A percentile compares a stretch with the other conserved stretches of the same genome.
Conservation (phyloP, 163 green algal genomes). For the Chloromonas sp. region DNA sequence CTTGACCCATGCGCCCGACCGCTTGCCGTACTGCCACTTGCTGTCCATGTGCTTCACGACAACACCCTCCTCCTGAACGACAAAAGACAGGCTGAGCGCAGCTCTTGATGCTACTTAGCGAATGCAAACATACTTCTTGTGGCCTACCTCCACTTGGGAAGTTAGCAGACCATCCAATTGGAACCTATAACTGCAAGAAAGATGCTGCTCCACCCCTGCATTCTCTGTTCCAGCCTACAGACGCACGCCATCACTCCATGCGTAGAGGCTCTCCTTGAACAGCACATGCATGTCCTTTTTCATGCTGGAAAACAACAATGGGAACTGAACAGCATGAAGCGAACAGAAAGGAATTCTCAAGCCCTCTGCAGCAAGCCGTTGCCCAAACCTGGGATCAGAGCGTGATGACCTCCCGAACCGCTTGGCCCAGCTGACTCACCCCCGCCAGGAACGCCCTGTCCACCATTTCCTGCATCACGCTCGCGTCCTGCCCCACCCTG, state of each 20-base stretch:
- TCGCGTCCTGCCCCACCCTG: no score
- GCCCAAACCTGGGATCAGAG: no score
- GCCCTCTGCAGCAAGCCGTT: no score
- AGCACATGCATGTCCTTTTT: neutral
- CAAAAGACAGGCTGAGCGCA: no score
- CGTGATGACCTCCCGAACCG: neutral
- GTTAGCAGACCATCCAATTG: neutral
- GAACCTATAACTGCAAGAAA: no score
- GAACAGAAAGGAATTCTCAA: no score
- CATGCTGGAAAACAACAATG: no score
- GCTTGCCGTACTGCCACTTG: constrained; percentile 51
- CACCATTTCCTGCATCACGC: neutral
- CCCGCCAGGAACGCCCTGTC: neutral
- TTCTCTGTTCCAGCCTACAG: no score
- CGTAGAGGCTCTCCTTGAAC: neutral
- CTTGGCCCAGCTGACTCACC: neutral
- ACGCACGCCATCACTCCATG: neutral
- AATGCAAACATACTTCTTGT: neutral
- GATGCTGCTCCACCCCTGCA: no score
- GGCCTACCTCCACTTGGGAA: neutral
- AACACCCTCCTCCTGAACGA: constrained; percentile 62
- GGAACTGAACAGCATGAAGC: no score
- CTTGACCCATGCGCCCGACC: neutral
- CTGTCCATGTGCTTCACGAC: constrained; percentile 58
- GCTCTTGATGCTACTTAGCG: neutral